These are phyloP conservation scores for Lactifluus pinguis DNA, from an alignment of 768 basidiomycete genomes.

Conservation along the genomic window DNA sequence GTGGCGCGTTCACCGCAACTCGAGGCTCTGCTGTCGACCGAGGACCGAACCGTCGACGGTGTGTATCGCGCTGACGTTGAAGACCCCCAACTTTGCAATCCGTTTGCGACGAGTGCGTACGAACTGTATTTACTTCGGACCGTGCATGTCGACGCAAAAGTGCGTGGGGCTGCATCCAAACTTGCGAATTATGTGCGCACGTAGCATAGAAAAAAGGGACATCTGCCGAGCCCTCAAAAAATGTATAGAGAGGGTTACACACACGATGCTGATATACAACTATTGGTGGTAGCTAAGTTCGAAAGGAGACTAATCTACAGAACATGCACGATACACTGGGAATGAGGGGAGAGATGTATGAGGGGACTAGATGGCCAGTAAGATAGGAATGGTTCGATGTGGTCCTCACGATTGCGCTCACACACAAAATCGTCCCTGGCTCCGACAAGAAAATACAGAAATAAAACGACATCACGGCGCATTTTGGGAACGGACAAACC, in stretches of 20 bases:
- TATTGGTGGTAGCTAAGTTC: neutral
- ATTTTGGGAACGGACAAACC: constrained; percentile 6
- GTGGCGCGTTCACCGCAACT: constrained; percentile 72
- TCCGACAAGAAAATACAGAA: constrained; percentile 15
- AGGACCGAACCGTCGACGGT: constrained; percentile 79
- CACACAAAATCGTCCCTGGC: constrained; percentile 9
- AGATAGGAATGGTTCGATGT: constrained; percentile 6
- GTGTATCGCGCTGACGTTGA: constrained; percentile 79
- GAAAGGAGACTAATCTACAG: constrained; percentile 13
- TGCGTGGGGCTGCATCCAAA: constrained; percentile 57
- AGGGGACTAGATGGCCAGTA: constrained; percentile 10
- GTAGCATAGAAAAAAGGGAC: constrained; percentile 14
- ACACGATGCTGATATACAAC: constrained; percentile 16
- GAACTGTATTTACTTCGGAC: constrained; percentile 62
- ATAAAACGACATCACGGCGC: neutral
- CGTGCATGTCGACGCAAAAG: constrained; percentile 55
- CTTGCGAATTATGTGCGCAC: constrained; percentile 39
- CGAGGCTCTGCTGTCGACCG: constrained; percentile 76
- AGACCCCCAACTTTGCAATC: constrained; percentile 76
- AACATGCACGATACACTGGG: constrained; percentile 11
- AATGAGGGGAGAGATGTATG: neutral
- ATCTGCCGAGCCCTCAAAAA: neutral
- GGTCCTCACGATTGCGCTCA: constrained; percentile 8
- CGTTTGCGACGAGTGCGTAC: constrained; percentile 82
- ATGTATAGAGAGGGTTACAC: neutral